phyloP scores from a whole-genome alignment of 1,284 basidiomycete genomes.

The Peniophora sp. region DNA sequence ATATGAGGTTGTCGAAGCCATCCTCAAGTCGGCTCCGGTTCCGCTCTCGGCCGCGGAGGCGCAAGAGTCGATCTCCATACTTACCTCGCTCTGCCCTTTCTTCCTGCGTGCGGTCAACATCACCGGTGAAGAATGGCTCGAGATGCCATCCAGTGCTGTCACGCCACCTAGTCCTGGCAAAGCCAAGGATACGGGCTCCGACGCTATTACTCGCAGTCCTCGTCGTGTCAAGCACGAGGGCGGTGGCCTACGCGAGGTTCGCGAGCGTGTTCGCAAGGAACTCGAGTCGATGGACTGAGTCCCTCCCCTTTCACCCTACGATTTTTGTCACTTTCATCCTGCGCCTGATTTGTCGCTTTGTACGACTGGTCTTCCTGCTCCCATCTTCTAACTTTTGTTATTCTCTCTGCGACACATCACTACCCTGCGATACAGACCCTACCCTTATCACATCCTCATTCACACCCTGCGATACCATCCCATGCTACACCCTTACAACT shows the following conservation, averaged over 20 bases:
- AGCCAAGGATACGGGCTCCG: slow-evolving; percentile 11
- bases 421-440: no score
- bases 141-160: slow-evolving; percentile 56
- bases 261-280: slow-evolving; percentile 71
- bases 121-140: slow-evolving; percentile 68
- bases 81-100: slow-evolving; percentile 66
- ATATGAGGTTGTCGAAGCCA: slow-evolving; percentile 53
- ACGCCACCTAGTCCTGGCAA: slow-evolving; percentile 19
- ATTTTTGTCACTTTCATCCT: neutral
- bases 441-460: no score
- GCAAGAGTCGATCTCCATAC: slow-evolving; percentile 58
- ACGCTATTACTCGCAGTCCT: slow-evolving; percentile 57
- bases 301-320: neutral
- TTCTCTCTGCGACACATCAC: neutral
- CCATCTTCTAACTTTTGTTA: neutral
- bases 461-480: neutral
- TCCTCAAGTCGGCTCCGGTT: slow-evolving; percentile 72
- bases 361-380: neutral
- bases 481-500: neutral
- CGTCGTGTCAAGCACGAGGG: slow-evolving; percentile 53
- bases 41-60: slow-evolving; percentile 72
- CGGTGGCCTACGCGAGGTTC: slow-evolving; percentile 66
- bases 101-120: slow-evolving; percentile 60
- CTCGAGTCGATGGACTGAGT: slow-evolving; percentile 57
- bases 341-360: neutral